phyloP scores from a whole-genome alignment of 306 rosid genomes.

The Leucaena leucocephala region DNA sequence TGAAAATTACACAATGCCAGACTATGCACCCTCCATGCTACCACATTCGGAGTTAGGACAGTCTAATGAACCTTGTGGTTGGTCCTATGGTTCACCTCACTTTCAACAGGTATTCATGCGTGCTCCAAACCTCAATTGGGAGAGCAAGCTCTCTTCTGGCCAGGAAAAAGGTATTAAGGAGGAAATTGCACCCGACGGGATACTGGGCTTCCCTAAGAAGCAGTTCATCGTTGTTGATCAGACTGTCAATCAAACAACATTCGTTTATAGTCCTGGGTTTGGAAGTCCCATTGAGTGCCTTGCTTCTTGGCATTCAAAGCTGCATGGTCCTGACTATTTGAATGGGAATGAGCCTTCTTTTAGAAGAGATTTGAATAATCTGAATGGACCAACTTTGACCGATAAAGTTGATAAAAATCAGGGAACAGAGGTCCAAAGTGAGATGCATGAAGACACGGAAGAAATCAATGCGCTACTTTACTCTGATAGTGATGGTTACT shows the following conservation, averaged over 20 bases:
- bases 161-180: slow-evolving; percentile 34
- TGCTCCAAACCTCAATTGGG: slow-evolving; percentile 37
- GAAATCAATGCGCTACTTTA: slow-evolving; percentile 91
- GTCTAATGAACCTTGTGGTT: slow-evolving; percentile 66
- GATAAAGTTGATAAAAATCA: slow-evolving; percentile 52
- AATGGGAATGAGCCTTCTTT: slow-evolving; percentile 39
- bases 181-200: slow-evolving; percentile 38
- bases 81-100: slow-evolving; percentile 73
- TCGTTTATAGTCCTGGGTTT: slow-evolving; percentile 60
- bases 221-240: slow-evolving; percentile 71
- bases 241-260: slow-evolving; percentile 67
- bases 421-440: slow-evolving; percentile 61
- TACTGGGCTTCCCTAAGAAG: slow-evolving; percentile 50
- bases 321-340: slow-evolving; percentile 37
- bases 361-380: slow-evolving; percentile 42
- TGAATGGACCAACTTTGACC: slow-evolving; percentile 48
- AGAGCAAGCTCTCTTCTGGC: slow-evolving; percentile 38
- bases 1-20: slow-evolving; percentile 48
- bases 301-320: slow-evolving; percentile 55
- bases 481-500: slow-evolving; percentile 69
- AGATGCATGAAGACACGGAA: slow-evolving; percentile 93
- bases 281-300: slow-evolving; percentile 57
- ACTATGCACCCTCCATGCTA: slow-evolving; percentile 39
- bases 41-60: slow-evolving; percentile 54
- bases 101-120: slow-evolving; percentile 58